Conservation (phyloP, 495 filamentous ascomycete species). For the Cenococcum geophilum region DNA sequence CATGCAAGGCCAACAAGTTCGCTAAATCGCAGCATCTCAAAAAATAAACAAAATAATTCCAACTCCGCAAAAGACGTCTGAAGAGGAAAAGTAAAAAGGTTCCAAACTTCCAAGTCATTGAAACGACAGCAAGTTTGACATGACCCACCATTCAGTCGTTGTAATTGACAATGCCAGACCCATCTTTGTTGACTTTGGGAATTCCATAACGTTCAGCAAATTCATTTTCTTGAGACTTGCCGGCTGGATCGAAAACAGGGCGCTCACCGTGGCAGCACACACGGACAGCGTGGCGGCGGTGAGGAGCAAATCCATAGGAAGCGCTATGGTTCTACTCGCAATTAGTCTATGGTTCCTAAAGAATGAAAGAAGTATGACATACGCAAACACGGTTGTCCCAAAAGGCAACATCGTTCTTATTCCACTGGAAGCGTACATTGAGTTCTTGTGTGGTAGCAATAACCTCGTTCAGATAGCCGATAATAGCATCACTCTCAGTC, state of each 20-base stretch:
- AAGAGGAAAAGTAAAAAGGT: background rate
- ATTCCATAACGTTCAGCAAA: constrained; percentile 45
- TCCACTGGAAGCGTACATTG: constrained; percentile 67
- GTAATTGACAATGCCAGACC: constrained; percentile 55
- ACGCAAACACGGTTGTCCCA: constrained; percentile 69
- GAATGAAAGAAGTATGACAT: constrained; percentile 28
- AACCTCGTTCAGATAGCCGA: constrained; percentile 60
- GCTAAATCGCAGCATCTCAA: constrained; percentile 18
- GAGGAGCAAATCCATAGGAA: constrained; percentile 56
- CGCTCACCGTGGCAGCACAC: constrained; percentile 54
- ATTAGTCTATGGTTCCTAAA: background rate
- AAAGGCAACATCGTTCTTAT: constrained; percentile 61
- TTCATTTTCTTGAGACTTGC: constrained; percentile 57
- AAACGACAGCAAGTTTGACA: background rate
- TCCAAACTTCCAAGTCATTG: background rate
- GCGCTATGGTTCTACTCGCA: constrained; percentile 53
- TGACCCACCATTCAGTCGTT: constrained; percentile 47
- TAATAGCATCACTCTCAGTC: constrained; percentile 61
- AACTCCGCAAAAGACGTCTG: background rate
- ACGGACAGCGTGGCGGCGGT: constrained; percentile 58
- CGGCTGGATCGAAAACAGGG: constrained; percentile 47
- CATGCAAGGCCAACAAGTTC: constrained; percentile 2
- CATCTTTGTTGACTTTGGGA: constrained; percentile 54
- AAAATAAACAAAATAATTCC: background rate
- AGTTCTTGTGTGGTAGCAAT: constrained; percentile 58